A percentile compares a stretch with the other conserved stretches of the same genome.
Evolutionary conservation across 805 yeast species (phyloP).

Genomic region (Groenewaldozyma tartarivorans): DNA sequence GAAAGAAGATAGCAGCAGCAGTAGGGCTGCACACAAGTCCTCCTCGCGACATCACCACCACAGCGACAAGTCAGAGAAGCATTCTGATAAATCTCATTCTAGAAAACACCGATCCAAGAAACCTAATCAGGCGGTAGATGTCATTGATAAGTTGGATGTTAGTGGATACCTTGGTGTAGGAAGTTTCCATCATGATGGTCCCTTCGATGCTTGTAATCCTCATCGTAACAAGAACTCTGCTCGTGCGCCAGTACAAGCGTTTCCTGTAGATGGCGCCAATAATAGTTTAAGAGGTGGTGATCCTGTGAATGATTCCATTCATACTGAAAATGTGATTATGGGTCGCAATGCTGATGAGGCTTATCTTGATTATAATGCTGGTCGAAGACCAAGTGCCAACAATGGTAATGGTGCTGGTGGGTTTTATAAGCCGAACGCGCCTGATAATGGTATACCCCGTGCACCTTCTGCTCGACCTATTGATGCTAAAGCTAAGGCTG

Average conservation of each 20-base stretch:
- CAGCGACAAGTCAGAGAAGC: slow-evolving; percentile 16
- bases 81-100: background rate
- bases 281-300: slow-evolving; percentile 66
- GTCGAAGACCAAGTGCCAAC: slow-evolving; percentile 8
- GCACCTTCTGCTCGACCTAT: slow-evolving; percentile 28
- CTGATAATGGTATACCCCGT: background rate
- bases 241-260: slow-evolving; percentile 89
- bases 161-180: slow-evolving; percentile 89
- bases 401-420: slow-evolving; percentile 5
- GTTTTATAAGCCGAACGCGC: background rate
- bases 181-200: slow-evolving; percentile 97
- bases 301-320: slow-evolving; percentile 28
- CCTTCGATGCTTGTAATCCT: slow-evolving; percentile 97
- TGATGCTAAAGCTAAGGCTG: slow-evolving; percentile 59
- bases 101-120: slow-evolving; percentile 4
- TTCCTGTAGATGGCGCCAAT: slow-evolving; percentile 94
- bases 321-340: slow-evolving; percentile 61
- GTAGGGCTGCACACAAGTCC: background rate
- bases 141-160: slow-evolving; percentile 91
- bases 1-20: background rate
- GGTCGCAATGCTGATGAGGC: slow-evolving; percentile 55
- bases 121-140: slow-evolving; percentile 55
- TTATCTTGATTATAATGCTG: slow-evolving; percentile 26
- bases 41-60: slow-evolving; percentile 16
- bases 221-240: slow-evolving; percentile 67